Evolutionary conservation across 2,329 filamentous ascomycete species (phyloP).

Genomic region (Blastomyces percursus): DNA sequence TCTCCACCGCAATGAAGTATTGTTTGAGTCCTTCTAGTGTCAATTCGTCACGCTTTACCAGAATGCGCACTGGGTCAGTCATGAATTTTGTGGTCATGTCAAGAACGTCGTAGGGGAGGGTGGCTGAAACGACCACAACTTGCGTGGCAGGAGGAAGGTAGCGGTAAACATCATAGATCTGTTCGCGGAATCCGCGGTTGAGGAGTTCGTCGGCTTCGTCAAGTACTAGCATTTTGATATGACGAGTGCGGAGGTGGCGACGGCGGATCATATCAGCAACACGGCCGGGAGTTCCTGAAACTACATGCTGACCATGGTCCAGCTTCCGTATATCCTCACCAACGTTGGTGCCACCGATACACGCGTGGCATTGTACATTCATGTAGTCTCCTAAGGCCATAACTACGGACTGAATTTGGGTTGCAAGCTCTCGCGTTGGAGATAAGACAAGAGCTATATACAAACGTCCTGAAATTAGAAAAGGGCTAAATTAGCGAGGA

Average conservation of each 20-base stretch:
- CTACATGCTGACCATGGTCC: slow-evolving; percentile 94
- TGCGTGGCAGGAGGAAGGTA: slow-evolving; percentile 94
- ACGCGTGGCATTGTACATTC: slow-evolving; percentile 98
- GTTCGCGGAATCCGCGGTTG: slow-evolving; percentile 91
- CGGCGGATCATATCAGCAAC: slow-evolving; percentile 78
- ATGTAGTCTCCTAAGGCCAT: slow-evolving; percentile 99
- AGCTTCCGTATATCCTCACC: slow-evolving; percentile 97
- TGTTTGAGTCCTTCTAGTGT: slow-evolving; percentile 96
- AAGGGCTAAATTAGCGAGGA: background rate
- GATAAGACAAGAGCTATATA: slow-evolving; percentile 72
- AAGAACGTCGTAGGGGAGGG: slow-evolving; percentile 91
- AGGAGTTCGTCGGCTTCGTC: slow-evolving; percentile 70
- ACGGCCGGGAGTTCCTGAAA: slow-evolving; percentile 92
- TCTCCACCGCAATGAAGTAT: slow-evolving; percentile 98
- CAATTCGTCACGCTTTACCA: slow-evolving; percentile 97
- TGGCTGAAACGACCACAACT: slow-evolving; percentile 96
- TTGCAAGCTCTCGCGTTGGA: slow-evolving; percentile 90
- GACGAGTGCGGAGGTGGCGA: slow-evolving; percentile 58
- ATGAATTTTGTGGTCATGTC: slow-evolving; percentile 99
- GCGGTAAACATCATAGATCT: slow-evolving; percentile 98
- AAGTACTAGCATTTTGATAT: slow-evolving; percentile 70
- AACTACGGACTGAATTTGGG: slow-evolving; percentile 95
- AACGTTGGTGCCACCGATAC: slow-evolving; percentile 95
- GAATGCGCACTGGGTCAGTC: slow-evolving; percentile 91
- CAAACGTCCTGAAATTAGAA: background rate